Conservation (phyloP, 2,329 filamentous ascomycete species). For the Trichoderma atrobrunneum region DNA sequence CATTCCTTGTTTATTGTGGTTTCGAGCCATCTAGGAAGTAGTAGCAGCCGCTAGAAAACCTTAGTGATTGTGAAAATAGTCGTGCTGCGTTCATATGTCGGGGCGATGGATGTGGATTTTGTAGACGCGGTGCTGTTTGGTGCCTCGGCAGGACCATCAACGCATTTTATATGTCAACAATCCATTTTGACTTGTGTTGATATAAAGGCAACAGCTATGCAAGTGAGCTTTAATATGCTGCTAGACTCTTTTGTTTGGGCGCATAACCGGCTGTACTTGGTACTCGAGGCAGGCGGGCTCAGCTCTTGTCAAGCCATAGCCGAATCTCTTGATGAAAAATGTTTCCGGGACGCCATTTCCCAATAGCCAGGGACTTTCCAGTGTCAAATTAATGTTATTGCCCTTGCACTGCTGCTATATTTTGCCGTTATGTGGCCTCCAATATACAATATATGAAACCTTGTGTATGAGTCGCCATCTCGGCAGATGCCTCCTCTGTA, state of each 20-base stretch:
- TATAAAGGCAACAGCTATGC: neutral
- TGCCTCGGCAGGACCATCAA: neutral
- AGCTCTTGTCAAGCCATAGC: neutral
- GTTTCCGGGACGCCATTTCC: neutral
- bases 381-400: neutral
- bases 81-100: fast-evolving
- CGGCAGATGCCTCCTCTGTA: neutral
- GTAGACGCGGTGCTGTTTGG: neutral
- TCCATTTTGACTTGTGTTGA: neutral
- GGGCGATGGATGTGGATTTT: fast-evolving
- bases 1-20: neutral
- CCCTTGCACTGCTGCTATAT: neutral
- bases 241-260: neutral
- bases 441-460: neutral
- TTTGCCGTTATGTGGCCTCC: neutral
- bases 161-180: neutral
- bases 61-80: neutral
- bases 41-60: neutral
- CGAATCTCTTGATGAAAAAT: neutral
- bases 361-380: neutral
- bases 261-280: neutral
- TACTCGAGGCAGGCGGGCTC: neutral
- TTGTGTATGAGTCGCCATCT: neutral
- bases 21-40: neutral
- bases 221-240: neutral